Percentiles rank a stretch among this genome's conserved stretches.
Conservation (phyloP, 169 alveolate species). For the Plasmodium vinckei region DNA sequence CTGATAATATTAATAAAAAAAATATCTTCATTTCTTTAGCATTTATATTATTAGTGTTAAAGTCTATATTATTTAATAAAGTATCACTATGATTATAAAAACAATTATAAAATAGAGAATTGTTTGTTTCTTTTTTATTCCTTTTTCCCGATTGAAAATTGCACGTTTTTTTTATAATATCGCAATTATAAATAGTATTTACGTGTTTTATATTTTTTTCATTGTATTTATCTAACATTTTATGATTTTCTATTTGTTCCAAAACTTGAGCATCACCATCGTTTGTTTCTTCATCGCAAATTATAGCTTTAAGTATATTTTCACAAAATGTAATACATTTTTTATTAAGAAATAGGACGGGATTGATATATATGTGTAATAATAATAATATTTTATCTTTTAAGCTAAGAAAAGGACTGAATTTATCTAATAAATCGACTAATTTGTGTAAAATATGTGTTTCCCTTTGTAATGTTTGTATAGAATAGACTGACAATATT, state of each 20-base stretch:
- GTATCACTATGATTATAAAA: background rate
- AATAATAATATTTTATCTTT: constrained; percentile 33
- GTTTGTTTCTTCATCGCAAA: background rate
- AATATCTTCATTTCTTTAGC: constrained; percentile 18
- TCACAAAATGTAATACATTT: constrained; percentile 21
- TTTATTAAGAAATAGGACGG: constrained; percentile 24
- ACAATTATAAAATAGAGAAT: background rate
- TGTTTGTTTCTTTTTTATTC: background rate
- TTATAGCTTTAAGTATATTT: constrained; percentile 6
- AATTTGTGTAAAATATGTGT: constrained; percentile 7
- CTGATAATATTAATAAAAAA: constrained; percentile 21
- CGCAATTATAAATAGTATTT: no score
- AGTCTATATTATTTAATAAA: background rate
- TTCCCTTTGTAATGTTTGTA: constrained; percentile 13
- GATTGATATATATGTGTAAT: constrained; percentile 36
- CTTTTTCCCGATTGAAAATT: background rate
- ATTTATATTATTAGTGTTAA: background rate
- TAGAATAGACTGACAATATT: constrained; percentile 17
- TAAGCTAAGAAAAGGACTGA: background rate
- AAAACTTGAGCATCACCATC: background rate
- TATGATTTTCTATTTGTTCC: no score
- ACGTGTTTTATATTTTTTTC: background rate
- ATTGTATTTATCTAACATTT: no score
- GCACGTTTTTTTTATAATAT: no score
- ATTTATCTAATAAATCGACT: constrained; percentile 1